These are phyloP conservation scores for Lignosus rhinocerotis DNA, from an alignment of 1,284 basidiomycete species.

Conservation along the genomic window DNA sequence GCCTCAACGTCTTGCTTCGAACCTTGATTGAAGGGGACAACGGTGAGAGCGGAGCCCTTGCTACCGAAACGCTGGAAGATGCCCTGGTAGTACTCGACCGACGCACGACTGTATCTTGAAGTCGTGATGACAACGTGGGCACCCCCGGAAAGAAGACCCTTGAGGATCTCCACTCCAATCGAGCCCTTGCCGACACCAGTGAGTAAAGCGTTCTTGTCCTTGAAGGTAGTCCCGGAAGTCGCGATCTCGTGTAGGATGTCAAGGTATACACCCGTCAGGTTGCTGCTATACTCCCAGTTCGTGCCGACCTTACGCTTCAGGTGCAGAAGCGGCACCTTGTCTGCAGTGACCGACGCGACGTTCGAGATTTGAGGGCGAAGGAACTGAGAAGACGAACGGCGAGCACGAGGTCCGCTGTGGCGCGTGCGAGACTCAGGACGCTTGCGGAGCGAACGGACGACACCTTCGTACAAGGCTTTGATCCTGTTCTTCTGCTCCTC, in stretches of 20 bases:
- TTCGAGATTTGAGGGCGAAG: conserved; percentile 83
- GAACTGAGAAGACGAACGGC: conserved; percentile 93
- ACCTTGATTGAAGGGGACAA: conserved; percentile 98
- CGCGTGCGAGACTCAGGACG: conserved; percentile 58
- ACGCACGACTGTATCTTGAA: conserved; percentile 90
- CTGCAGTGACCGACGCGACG: conserved; percentile 79
- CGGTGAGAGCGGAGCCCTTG: conserved; percentile 92
- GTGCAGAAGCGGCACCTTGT: conserved; percentile 93
- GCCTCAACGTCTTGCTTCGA: conserved; percentile 98
- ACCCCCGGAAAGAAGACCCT: conserved; percentile 94
- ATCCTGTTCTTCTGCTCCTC: conserved; percentile 97
- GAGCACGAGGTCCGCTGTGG: conserved; percentile 58
- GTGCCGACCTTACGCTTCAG: conserved; percentile 97
- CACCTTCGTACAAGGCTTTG: conserved; percentile 95
- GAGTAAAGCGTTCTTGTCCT: conserved; percentile 97
- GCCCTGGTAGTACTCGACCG: conserved; percentile 97
- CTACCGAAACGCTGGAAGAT: conserved; percentile 97
- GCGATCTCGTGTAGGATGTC: conserved; percentile 98
- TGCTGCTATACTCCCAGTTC: conserved; percentile 95
- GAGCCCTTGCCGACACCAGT: conserved; percentile 98
- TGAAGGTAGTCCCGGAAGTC: conserved; percentile 96
- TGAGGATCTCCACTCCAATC: conserved; percentile 96
- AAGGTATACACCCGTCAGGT: conserved; percentile 93
- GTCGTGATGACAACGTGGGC: conserved; percentile 97
- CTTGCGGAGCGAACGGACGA: conserved; percentile 80